Evolutionary conservation across 2,329 filamentous ascomycete genomes (phyloP), one percentile per base, ranked within the genome.

Genomic region (Beauveria sp.): DNA sequence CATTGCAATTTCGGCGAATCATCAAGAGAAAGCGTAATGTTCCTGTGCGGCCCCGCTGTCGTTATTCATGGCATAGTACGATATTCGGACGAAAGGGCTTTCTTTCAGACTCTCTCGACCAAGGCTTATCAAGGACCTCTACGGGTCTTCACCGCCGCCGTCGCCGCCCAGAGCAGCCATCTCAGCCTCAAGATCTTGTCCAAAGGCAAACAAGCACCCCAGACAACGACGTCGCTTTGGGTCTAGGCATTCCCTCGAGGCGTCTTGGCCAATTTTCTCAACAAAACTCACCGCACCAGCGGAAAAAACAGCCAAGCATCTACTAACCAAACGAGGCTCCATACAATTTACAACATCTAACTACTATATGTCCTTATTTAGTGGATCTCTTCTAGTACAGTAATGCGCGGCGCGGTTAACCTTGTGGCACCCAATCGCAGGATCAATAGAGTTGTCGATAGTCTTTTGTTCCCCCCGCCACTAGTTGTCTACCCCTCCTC

Each of bases 361-460:
- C 9, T 34, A 34, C 4, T 12, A 34, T 14, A 14, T 34, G 30
- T 34, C 20, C 49, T 51, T 53, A 54, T 42, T 54, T 18, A 42
- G 51, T 54, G 51, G 51, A 42, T 26, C 51, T 8, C 18, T n/a
- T 12, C 24, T 20, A 47, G 26, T 18, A 26, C 3, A 43, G 10
- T 16, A 53, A 38, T 22, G 34, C n/a, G n/a, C 6, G n/a, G n/a
- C 40, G 42, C 6, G 43, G 22, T 28, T 28, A n/a, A 12, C 3
- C 6, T 14, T 42, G 49, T 53, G 49, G 58, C 58, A 50, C 42
- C 58, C 58, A 60, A 60, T 60, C 26, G 40, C 16, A 47, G 49
- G 20, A 47, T 40, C 40, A 60, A 52, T 60, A 60, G 26, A 60
- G 58, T 54, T 60, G 49, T 47, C 9, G 50, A 60, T 60, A 46